These are phyloP conservation scores for Fusarium praegraminearum DNA, from an alignment of 2,329 filamentous ascomycete species.

Conservation along the genomic window DNA sequence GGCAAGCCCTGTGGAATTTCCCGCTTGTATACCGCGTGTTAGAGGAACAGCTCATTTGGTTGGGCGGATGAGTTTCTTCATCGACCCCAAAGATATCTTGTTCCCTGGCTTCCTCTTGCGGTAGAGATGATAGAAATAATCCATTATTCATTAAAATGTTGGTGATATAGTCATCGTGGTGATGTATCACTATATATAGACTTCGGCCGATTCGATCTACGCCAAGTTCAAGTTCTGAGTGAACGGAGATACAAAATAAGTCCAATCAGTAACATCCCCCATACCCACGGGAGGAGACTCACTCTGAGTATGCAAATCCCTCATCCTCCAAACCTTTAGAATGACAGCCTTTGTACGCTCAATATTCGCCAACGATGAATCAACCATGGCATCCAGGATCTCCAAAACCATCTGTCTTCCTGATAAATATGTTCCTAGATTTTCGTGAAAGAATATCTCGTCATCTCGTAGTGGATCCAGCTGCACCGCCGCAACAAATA, in stretches of 20 bases:
- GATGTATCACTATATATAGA: neutral
- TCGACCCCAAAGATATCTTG: constrained; percentile 22
- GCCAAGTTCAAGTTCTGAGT: constrained; percentile 48
- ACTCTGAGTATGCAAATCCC: constrained; percentile 50
- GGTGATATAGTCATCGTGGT: neutral
- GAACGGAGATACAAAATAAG: constrained; percentile 45
- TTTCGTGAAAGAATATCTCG: neutral
- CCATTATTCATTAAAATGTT: constrained; percentile 17
- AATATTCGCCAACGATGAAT: constrained; percentile 58
- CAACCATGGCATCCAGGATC: constrained; percentile 52
- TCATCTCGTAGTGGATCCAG: constrained; percentile 37
- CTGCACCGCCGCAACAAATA: constrained; percentile 43
- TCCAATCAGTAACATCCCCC: constrained; percentile 43
- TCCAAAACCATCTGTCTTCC: constrained; percentile 38
- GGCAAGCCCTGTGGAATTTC: constrained; percentile 25
- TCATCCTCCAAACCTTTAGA: constrained; percentile 60
- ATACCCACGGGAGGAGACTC: neutral
- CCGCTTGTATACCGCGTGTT: constrained; percentile 35
- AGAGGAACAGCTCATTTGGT: constrained; percentile 26
- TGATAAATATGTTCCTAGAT: neutral
- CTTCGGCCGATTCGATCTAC: neutral
- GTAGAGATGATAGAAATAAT: neutral
- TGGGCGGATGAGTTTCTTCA: constrained; percentile 38
- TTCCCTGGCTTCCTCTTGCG: constrained; percentile 35
- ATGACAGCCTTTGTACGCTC: constrained; percentile 60